These are phyloP conservation scores for Penicillium griseofulvum DNA, from an alignment of 2,329 filamentous ascomycete genomes.

Conservation along the genomic window DNA sequence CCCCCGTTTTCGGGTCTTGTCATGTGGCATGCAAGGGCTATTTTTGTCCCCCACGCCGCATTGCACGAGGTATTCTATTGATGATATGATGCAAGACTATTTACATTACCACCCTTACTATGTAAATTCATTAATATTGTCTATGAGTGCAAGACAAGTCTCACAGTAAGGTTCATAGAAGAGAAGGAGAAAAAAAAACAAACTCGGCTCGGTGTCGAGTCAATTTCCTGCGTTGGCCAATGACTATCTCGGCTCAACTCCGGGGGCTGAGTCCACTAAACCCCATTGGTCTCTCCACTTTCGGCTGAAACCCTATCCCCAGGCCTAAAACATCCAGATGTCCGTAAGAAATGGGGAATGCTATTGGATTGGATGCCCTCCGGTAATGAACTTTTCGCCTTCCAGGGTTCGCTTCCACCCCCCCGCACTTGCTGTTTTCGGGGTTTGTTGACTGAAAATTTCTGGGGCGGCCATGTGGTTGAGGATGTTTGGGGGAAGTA, in stretches of 20 bases:
- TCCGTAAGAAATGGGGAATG: background rate
- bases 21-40: constrained; percentile 1
- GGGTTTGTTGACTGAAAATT: background rate
- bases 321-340: constrained; percentile 5
- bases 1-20: constrained; percentile 2
- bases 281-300: constrained; percentile 1
- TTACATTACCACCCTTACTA: background rate
- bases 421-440: background rate
- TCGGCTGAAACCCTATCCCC: constrained; percentile 6
- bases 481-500: background rate
- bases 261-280: background rate
- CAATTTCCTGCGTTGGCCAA: background rate
- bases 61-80: too few species aligned
- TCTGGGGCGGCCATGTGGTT: constrained; percentile 6
- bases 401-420: background rate
- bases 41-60: background rate
- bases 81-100: background rate
- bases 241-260: background rate
- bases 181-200: background rate
- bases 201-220: background rate
- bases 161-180: background rate
- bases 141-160: background rate
- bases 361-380: background rate
- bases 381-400: background rate
- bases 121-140: too few species aligned